Evolutionary conservation across 2,329 filamentous ascomycete genomes (phyloP), one percentile per base, ranked within the genome.

Genomic region (Talaromyces sp.): DNA sequence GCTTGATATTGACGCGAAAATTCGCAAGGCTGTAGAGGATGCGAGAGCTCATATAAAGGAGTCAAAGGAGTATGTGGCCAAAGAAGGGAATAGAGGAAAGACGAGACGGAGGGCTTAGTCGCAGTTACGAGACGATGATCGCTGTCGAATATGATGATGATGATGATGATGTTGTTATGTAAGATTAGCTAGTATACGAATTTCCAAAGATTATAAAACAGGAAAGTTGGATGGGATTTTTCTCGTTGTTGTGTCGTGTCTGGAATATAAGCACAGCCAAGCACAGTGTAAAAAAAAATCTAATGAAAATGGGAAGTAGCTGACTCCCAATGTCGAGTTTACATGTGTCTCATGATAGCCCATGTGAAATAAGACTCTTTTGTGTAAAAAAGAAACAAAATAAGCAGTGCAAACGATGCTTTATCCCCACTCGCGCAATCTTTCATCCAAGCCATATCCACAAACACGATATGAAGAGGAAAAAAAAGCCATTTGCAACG

Each of bases 321-420:
- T 58, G 51, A 61, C 59, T 58, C 57, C 59, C 59, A 48, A 67
- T 69, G 69, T 72, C 68, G 70, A 74, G 68, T 72, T 62, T 75
- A 75, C 73, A 75, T 73, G 68, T 69, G 70, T 74, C 60, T 62
- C 73, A 73, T 74, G 67, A 73, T 52, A 67, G 68, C 52, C 57
- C 57, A 55, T 55, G 51, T 56, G 59, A 61, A 57, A 57, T 50
- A 54, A 58, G 35, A 54, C 59, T 55, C 54, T 61, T 61, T 56
- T 41, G 21, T 54, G n/a, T 46, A 53, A 21, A 59, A 59, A 54
- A 46, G 43, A 50, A 50, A 55, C 41, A 55, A 58, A 61, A 61
- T 54, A 29, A 61, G 59, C 56, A 61, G 51, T 61, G 59, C 59
- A 61, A 61, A 61, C 57, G 59, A 61, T 58, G 56, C 27, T 65